Conservation (phyloP, 1,139 yeast genomes). For the Scheffersomyces cryptocercus region DNA sequence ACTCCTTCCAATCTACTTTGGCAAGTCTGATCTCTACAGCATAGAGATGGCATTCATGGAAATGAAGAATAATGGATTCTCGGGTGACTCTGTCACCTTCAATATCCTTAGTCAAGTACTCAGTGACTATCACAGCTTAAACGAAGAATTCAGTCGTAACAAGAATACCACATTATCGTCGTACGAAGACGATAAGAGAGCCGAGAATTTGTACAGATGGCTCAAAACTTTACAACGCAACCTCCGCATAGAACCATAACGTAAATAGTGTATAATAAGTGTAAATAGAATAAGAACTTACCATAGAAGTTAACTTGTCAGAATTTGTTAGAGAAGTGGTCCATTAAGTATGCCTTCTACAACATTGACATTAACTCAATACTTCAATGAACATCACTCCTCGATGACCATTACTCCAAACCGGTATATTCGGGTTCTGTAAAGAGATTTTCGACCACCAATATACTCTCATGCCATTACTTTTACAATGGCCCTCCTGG, state of each 20-base stretch:
- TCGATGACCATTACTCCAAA: no score
- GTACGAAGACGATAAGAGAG: constrained; percentile 37
- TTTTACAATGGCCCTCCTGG: no score
- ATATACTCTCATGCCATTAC: no score
- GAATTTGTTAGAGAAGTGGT: no score
- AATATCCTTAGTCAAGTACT: constrained; percentile 38
- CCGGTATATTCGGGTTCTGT: no score
- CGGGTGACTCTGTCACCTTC: constrained; percentile 39
- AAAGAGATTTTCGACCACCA: no score
- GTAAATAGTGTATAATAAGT: not conserved
- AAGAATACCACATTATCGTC: constrained; percentile 25
- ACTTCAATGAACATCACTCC: no score
- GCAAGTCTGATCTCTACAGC: constrained; percentile 37
- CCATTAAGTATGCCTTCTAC: no score
- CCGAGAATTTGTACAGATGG: constrained; percentile 26
- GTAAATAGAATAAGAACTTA: constrained; percentile 3
- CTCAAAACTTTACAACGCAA: constrained; percentile 5
- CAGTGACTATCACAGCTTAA: constrained; percentile 35
- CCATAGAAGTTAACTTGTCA: no score
- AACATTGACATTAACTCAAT: no score
- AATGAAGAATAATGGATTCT: constrained; percentile 45
- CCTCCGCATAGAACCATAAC: not conserved
- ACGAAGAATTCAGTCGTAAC: constrained; percentile 24
- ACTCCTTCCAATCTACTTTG: constrained; percentile 40
- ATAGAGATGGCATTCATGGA: constrained; percentile 37